A percentile compares a stretch with the other conserved stretches of the same genome.
phyloP scores from a whole-genome alignment of 2,329 filamentous ascomycete species.

The Stachybotrys chartarum region DNA sequence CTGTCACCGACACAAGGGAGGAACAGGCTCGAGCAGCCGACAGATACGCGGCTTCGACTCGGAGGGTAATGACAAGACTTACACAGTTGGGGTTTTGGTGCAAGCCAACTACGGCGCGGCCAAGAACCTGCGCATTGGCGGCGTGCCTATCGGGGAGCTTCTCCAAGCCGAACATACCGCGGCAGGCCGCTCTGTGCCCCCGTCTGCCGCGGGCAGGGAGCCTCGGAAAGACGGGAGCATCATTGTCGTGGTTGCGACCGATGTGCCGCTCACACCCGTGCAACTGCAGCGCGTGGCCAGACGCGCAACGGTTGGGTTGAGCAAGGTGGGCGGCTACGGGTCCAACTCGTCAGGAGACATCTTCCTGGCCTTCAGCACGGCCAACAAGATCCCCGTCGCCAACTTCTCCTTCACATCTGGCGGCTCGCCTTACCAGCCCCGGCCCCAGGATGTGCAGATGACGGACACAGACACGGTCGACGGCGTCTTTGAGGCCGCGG shows the following conservation, averaged over 20 bases:
- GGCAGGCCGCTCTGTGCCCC: slow-evolving; percentile 8
- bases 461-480: slow-evolving; percentile 51
- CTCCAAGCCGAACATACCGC: slow-evolving; percentile 30
- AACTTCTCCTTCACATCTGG: slow-evolving; percentile 8
- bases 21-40: slow-evolving; percentile 56
- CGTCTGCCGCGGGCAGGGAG: slow-evolving; percentile 11
- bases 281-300: slow-evolving; percentile 43
- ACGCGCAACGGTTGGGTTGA: slow-evolving; percentile 54
- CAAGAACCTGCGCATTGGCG: slow-evolving; percentile 49
- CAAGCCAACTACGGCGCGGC: slow-evolving; percentile 59
- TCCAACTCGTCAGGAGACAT: slow-evolving; percentile 59
- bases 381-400: slow-evolving; percentile 37
- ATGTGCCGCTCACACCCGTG: slow-evolving; percentile 21
- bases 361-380: slow-evolving; percentile 61
- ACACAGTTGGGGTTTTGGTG: slow-evolving; percentile 54
- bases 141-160: slow-evolving; percentile 54
- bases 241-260: slow-evolving; percentile 24
- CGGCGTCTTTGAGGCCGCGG: slow-evolving; percentile 51
- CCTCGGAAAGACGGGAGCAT: slow-evolving; percentile 26
- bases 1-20: slow-evolving; percentile 59
- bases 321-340: slow-evolving; percentile 53
- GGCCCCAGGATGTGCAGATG: slow-evolving; percentile 26
- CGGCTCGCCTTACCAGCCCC: not conserved
- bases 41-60: slow-evolving; percentile 39
- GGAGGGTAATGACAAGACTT: slow-evolving; percentile 28